These are phyloP conservation scores for Chlamydomonas sp. DNA, from an alignment of 139 green algal species.

Conservation along the genomic window DNA sequence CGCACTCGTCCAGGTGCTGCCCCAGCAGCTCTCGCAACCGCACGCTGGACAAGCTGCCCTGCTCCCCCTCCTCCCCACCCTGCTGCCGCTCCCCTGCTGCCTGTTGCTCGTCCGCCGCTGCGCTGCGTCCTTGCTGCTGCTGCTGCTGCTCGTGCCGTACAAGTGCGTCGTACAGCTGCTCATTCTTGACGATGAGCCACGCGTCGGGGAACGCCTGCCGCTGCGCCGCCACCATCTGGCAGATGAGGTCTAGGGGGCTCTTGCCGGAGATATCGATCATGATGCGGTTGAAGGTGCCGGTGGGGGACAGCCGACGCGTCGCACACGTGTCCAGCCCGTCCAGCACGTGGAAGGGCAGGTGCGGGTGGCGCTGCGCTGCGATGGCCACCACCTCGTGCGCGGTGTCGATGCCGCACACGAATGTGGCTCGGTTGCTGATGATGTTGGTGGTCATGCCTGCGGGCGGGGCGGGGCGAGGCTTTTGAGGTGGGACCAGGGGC, in stretches of 20 bases:
- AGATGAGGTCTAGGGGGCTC: slow-evolving; percentile 23
- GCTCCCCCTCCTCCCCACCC: too few species aligned
- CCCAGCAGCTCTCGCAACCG: slow-evolving; percentile 13
- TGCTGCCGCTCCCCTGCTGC: too few species aligned
- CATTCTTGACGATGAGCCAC: slow-evolving; percentile 31
- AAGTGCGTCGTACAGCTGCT: slow-evolving; percentile 31
- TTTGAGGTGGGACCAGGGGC: neutral
- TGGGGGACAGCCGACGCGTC: neutral
- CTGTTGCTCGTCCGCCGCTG: too few species aligned
- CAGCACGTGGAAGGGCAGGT: slow-evolving; percentile 9
- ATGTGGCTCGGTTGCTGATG: slow-evolving; percentile 31
- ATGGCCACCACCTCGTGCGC: slow-evolving; percentile 18
- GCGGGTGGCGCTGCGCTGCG: slow-evolving; percentile 14
- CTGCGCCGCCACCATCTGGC: slow-evolving; percentile 15
- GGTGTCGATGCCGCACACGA: slow-evolving; percentile 23
- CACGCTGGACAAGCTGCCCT: neutral
- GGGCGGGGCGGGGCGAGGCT: neutral
- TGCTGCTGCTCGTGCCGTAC: neutral
- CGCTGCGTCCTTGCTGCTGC: neutral
- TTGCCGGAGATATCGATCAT: slow-evolving; percentile 35
- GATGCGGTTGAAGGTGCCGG: neutral
- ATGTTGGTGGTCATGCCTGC: slow-evolving; percentile 42
- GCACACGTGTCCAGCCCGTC: slow-evolving; percentile 9
- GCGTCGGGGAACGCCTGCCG: neutral
- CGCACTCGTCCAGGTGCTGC: neutral